These are phyloP conservation scores for Ciborinia camelliae DNA, from an alignment of 2,329 filamentous ascomycete species.

Conservation along the genomic window DNA sequence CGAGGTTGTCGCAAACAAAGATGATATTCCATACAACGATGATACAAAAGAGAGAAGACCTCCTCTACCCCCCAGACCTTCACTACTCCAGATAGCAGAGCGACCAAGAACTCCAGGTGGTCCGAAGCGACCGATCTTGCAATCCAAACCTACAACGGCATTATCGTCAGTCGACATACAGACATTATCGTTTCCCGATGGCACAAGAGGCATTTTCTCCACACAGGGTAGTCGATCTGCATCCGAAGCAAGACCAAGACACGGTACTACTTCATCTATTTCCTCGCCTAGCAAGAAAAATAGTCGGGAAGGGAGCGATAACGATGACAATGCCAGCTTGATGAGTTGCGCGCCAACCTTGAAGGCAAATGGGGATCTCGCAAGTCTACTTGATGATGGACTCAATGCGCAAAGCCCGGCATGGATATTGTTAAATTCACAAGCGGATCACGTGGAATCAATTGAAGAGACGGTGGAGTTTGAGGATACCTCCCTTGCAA, in stretches of 20 bases:
- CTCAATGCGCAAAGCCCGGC: conserved; percentile 63
- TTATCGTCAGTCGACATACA: conserved; percentile 78
- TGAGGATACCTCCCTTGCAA: conserved; percentile 53
- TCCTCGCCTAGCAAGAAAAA: conserved; percentile 34
- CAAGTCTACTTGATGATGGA: conserved; percentile 75
- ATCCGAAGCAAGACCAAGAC: conserved; percentile 34
- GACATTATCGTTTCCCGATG: conserved; percentile 69
- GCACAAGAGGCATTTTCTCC: conserved; percentile 61
- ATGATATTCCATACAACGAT: conserved; percentile 8
- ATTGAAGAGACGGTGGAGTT: conserved; percentile 52
- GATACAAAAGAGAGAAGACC: conserved; percentile 41
- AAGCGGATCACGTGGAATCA: conserved; percentile 56
- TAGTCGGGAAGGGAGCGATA: conserved; percentile 45
- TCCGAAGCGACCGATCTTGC: conserved; percentile 39
- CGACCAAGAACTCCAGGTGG: conserved; percentile 23
- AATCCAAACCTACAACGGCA: conserved; percentile 76
- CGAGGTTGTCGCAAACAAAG: conserved; percentile 2
- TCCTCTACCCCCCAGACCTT: conserved; percentile 46
- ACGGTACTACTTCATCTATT: conserved; percentile 24
- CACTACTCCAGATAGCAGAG: conserved; percentile 31
- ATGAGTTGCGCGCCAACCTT: conserved; percentile 47
- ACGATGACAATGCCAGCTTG: conserved; percentile 49
- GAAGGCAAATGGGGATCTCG: conserved; percentile 65
- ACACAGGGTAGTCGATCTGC: conserved; percentile 39
- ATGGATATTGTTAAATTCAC: conserved; percentile 64